Evolutionary conservation across 805 yeast species (phyloP).

Genomic region (Lipomyces orientalis): DNA sequence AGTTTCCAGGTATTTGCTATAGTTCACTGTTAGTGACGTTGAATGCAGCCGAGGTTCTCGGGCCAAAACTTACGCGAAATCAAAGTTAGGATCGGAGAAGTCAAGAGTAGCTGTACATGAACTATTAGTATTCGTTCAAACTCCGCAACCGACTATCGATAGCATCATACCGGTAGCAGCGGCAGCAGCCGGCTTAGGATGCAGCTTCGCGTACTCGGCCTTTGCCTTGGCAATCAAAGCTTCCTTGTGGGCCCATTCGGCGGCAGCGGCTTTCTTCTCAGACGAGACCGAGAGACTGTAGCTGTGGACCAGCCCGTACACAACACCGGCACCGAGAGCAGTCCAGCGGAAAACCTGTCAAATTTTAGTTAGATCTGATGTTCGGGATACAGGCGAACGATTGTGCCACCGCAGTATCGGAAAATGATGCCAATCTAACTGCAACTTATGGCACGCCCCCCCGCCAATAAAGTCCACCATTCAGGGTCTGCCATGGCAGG

Average conservation of each 20-base stretch:
- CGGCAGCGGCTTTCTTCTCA: constrained; percentile 60
- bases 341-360: constrained; percentile 86
- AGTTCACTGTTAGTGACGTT: not conserved
- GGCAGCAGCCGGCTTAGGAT: constrained; percentile 51
- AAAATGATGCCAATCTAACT: not conserved
- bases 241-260: constrained; percentile 66
- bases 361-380: not conserved
- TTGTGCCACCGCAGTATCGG: not conserved
- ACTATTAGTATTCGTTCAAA: not conserved
- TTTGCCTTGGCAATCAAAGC: constrained; percentile 87
- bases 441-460: not conserved
- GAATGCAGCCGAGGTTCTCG: not conserved
- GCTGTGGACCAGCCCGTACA: constrained; percentile 89
- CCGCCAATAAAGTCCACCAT: too few species aligned
- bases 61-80: constrained; percentile 58
- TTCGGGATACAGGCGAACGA: not conserved
- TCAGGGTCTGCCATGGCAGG: too few species aligned
- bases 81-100: constrained; percentile 90
- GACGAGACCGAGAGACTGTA: constrained; percentile 66
- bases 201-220: constrained; percentile 78
- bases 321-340: constrained; percentile 84
- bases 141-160: too few species aligned
- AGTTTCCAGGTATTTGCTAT: constrained; percentile 28
- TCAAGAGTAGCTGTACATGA: constrained; percentile 44
- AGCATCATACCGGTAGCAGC: constrained; percentile 42